Conservation (phyloP, 2,329 filamentous ascomycete genomes). For the Coniochaeta sp. region DNA sequence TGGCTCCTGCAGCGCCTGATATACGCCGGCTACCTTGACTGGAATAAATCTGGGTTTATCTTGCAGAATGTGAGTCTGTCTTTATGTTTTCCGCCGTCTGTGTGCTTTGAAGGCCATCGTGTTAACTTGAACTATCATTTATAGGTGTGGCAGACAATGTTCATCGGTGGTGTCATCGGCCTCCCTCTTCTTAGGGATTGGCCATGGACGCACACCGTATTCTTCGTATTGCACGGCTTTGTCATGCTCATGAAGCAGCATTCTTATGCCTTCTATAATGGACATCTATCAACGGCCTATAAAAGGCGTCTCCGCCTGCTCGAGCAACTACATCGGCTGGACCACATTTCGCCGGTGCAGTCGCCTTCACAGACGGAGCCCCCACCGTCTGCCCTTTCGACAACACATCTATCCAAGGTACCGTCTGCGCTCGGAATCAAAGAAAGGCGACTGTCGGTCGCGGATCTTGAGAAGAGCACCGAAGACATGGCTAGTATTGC, state of each 20-base stretch:
- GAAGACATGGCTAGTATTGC: constrained; percentile 54
- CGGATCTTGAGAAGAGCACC: constrained; percentile 8
- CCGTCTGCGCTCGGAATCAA: constrained; percentile 32
- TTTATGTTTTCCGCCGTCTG: background rate
- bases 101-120: background rate
- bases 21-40: constrained; percentile 51
- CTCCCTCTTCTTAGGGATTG: constrained; percentile 66
- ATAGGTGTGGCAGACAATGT: constrained; percentile 61
- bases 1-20: constrained; percentile 59
- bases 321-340: constrained; percentile 47
- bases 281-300: constrained; percentile 58
- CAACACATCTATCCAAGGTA: constrained; percentile 32
- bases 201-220: constrained; percentile 79
- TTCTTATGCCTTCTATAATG: constrained; percentile 73
- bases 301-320: constrained; percentile 38
- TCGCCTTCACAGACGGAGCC: constrained; percentile 34
- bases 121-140: background rate
- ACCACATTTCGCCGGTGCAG: constrained; percentile 39
- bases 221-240: constrained; percentile 66
- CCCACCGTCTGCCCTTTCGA: constrained; percentile 32
- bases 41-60: constrained; percentile 65
- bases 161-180: constrained; percentile 53
- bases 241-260: constrained; percentile 82
- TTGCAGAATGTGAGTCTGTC: constrained; percentile 52
- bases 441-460: constrained; percentile 34